A percentile compares a stretch with the other conserved stretches of the same genome.
These are phyloP conservation scores for Orbilia ellipsospora DNA, from an alignment of 2,329 filamentous ascomycete genomes.

Conservation along the genomic window DNA sequence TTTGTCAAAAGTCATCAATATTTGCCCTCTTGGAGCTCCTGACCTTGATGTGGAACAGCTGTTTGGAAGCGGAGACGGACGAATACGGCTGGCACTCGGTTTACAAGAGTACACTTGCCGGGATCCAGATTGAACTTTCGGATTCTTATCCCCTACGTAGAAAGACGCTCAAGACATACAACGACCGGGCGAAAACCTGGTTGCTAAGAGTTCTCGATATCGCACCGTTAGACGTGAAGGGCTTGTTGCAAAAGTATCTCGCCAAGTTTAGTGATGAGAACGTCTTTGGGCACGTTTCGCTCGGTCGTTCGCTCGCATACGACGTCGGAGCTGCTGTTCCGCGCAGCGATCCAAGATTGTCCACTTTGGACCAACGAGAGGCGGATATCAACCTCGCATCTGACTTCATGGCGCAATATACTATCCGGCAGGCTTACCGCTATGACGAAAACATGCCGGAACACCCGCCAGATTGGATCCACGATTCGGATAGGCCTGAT, in stretches of 20 bases:
- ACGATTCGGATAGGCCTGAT: conserved; percentile 59
- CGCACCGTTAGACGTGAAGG: conserved; percentile 92
- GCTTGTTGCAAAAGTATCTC: conserved; percentile 92
- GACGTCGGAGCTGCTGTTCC: conserved; percentile 92
- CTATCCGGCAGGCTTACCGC: conserved; percentile 93
- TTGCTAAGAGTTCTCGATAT: conserved; percentile 82
- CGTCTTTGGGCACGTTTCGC: conserved; percentile 87
- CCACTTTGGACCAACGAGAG: conserved; percentile 78
- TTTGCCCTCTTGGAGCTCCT: conserved; percentile 93
- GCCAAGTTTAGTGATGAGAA: conserved; percentile 94
- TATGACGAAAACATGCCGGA: conserved; percentile 81
- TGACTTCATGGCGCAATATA: conserved; percentile 97
- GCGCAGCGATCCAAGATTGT: conserved; percentile 83
- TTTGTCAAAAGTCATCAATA: conserved; percentile 89
- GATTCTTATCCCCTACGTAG: conserved; percentile 88
- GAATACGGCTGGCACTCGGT: conserved; percentile 87
- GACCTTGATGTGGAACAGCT: conserved; percentile 94
- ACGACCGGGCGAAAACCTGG: conserved; percentile 82
- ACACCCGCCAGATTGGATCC: conserved; percentile 74
- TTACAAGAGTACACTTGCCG: conserved; percentile 80
- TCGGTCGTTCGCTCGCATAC: conserved; percentile 92
- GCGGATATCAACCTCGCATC: conserved; percentile 88
- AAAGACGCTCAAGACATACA: conserved; percentile 79
- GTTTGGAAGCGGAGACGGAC: conserved; percentile 92
- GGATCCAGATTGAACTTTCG: conserved; percentile 87